Conservation (phyloP, 2,329 filamentous ascomycete genomes). For the Tolypocladium album region DNA sequence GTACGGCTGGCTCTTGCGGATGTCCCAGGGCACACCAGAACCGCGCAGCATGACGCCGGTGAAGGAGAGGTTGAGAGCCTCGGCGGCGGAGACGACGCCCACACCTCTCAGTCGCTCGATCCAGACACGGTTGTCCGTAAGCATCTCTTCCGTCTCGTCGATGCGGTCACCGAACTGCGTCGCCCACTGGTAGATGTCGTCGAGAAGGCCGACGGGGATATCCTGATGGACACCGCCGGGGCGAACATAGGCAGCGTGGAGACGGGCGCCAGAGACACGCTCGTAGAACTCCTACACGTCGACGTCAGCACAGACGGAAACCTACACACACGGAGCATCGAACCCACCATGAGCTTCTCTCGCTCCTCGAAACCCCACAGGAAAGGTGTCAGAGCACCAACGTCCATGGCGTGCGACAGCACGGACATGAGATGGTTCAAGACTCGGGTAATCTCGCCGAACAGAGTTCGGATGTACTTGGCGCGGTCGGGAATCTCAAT, state of each 20-base stretch:
- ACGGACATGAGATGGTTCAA: conserved; percentile 98
- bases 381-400: conserved; percentile 95
- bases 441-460: conserved; percentile 87
- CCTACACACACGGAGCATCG: neutral
- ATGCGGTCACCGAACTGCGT: conserved; percentile 98
- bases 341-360: conserved; percentile 94
- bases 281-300: conserved; percentile 91
- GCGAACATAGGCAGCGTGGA: conserved; percentile 93
- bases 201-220: conserved; percentile 82
- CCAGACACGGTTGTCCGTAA: conserved; percentile 99
- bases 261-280: conserved; percentile 92
- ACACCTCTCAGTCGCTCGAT: conserved; percentile 84
- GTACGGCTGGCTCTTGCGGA: conserved; percentile 94
- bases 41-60: conserved; percentile 96
- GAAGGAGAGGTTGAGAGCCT: conserved; percentile 96
- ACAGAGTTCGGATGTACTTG: conserved; percentile 94
- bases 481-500: conserved; percentile 90
- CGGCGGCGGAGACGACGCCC: conserved; percentile 80
- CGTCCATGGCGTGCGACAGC: conserved; percentile 96
- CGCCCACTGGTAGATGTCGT: conserved; percentile 99
- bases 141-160: conserved; percentile 95
- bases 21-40: conserved; percentile 90
- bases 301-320: neutral
- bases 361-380: conserved; percentile 99
- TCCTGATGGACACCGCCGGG: conserved; percentile 96